Conservation (phyloP, 176 grass and related monocot species). For the Avena atlantica region DNA sequence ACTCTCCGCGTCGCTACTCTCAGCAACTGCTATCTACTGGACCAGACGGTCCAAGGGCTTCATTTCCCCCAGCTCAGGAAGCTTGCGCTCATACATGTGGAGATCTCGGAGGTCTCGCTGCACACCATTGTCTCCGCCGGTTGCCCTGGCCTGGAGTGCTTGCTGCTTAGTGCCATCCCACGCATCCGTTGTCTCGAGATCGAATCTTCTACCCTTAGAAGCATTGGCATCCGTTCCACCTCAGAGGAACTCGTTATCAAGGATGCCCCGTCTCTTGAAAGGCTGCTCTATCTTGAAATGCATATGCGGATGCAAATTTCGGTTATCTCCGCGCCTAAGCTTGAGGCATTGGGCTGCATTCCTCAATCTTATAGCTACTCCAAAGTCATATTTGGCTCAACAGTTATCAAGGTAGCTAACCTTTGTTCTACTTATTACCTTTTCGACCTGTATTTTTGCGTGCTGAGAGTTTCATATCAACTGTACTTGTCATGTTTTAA, state of each 20-base stretch:
- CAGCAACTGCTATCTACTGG: neutral
- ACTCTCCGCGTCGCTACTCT: neutral
- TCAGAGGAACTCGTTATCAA: neutral
- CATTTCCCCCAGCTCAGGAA: neutral
- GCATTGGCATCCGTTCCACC: neutral
- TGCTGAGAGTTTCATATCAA: too few relatives aligned
- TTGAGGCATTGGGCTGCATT: too few relatives aligned
- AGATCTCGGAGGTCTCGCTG: neutral
- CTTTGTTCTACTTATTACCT: too few relatives aligned
- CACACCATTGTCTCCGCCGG: neutral
- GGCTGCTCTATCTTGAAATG: too few relatives aligned
- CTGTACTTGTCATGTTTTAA: too few relatives aligned
- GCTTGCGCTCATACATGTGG: neutral
- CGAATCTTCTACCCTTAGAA: constrained; percentile 7
- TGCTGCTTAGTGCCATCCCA: neutral
- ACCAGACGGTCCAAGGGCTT: neutral
- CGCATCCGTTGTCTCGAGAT: neutral
- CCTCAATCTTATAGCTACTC: too few relatives aligned
- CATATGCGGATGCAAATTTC: too few relatives aligned
- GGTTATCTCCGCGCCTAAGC: too few relatives aligned
- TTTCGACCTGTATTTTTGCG: too few relatives aligned
- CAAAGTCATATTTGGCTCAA: too few relatives aligned
- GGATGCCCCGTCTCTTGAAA: neutral
- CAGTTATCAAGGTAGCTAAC: too few relatives aligned
- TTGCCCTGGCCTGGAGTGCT: constrained; percentile 19